Conservation (phyloP, 148 eudicot genomes). For the Mesembryanthemum crystallinum region DNA sequence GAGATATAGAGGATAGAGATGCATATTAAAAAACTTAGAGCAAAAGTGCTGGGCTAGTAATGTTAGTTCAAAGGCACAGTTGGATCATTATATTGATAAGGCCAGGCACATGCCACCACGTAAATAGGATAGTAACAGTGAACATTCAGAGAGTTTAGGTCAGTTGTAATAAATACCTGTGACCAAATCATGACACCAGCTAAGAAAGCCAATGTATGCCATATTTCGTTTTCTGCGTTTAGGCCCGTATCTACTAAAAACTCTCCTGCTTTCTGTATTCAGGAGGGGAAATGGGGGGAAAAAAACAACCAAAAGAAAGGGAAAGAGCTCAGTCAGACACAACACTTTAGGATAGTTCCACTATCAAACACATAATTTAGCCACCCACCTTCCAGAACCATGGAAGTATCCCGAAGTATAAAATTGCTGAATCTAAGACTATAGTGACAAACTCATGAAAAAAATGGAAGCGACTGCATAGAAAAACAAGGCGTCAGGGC, state of each 20-base stretch:
- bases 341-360: neutral
- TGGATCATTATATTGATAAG: neutral
- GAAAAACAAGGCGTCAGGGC: conserved; percentile 16
- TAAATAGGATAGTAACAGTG: neutral
- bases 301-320: neutral
- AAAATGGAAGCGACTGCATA: conserved; percentile 86
- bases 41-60: too few species aligned
- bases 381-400: conserved; percentile 90
- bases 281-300: neutral
- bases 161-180: conserved; percentile 52
- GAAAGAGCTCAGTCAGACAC: conserved; percentile 5
- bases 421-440: conserved; percentile 81
- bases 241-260: conserved; percentile 56
- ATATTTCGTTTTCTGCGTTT: conserved; percentile 82
- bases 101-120: neutral
- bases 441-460: conserved; percentile 82
- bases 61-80: neutral
- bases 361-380: conserved; percentile 3
- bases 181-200: conserved; percentile 98
- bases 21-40: too few species aligned
- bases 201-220: conserved; percentile 85
- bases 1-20: too few species aligned
- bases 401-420: conserved; percentile 72
- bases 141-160: neutral
- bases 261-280: conserved; percentile 63